Evolutionary conservation across 2,329 filamentous ascomycete species (phyloP).

Genomic region (Stagonosporopsis cucurbitacearum): DNA sequence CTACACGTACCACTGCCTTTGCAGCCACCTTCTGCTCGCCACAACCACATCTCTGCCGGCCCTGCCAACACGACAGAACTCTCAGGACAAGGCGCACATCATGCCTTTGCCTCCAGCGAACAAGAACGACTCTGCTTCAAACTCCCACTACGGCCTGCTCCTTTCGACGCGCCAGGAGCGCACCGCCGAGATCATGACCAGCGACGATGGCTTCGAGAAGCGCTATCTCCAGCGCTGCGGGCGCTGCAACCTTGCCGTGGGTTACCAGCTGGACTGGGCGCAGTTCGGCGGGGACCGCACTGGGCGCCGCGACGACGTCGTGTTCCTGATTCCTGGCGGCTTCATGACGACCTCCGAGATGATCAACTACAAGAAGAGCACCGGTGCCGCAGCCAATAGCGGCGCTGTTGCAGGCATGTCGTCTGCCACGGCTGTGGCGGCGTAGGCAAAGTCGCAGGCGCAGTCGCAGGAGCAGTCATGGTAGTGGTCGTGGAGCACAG

Average conservation of each 20-base stretch:
- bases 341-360: constrained; percentile 65
- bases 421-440: constrained; percentile 28
- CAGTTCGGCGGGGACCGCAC: constrained; percentile 51
- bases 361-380: constrained; percentile 49
- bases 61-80: constrained; percentile 60
- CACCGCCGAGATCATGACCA: constrained; percentile 59
- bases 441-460: constrained; percentile 12
- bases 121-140: constrained; percentile 19
- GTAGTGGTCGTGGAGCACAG: background rate
- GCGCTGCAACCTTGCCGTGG: constrained; percentile 66
- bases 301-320: constrained; percentile 54
- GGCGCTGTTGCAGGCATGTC: constrained; percentile 13
- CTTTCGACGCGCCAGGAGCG: constrained; percentile 57
- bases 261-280: constrained; percentile 65
- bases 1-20: constrained; percentile 69
- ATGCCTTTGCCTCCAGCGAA: constrained; percentile 57
- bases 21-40: constrained; percentile 68
- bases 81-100: constrained; percentile 63
- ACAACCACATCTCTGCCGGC: constrained; percentile 60
- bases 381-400: constrained; percentile 14
- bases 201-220: constrained; percentile 72
- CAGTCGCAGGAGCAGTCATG: too few relatives aligned
- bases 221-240: constrained; percentile 64
- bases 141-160: constrained; percentile 57
- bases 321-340: constrained; percentile 68